These are phyloP conservation scores for Oryza punctata DNA, from an alignment of 176 grass and related monocot genomes.

Conservation along the genomic window DNA sequence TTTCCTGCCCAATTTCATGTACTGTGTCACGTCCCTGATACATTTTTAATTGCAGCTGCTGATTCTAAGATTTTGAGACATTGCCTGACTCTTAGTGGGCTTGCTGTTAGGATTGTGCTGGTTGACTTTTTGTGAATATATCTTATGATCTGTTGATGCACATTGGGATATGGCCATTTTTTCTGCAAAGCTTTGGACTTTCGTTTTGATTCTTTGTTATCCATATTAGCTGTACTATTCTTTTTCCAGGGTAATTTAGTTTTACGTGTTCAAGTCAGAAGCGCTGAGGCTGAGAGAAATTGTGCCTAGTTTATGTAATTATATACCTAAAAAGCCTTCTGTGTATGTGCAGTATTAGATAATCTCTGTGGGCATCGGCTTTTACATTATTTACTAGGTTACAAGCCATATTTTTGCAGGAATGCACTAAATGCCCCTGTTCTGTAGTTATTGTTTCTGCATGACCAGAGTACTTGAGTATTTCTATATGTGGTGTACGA, in stretches of 20 bases:
- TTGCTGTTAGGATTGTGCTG: constrained; percentile 19
- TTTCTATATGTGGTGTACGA: constrained; percentile 15
- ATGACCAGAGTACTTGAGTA: constrained; percentile 7
- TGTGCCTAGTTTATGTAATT: background rate
- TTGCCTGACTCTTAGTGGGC: background rate
- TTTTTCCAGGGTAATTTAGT: background rate
- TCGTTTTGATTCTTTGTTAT: background rate
- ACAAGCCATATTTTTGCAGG: constrained; percentile 20
- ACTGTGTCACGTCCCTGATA: background rate
- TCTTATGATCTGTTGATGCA: background rate
- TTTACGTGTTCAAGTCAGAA: constrained; percentile 9
- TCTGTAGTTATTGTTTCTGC: constrained; percentile 10
- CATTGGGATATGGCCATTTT: constrained; percentile 11
- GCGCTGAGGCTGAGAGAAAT: constrained; percentile 2
- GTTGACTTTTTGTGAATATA: constrained; percentile 16
- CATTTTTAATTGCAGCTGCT: background rate
- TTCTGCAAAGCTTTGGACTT: background rate
- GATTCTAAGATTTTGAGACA: constrained; percentile 1
- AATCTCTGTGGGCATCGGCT: background rate
- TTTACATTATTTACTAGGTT: background rate
- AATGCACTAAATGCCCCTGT: constrained; percentile 16
- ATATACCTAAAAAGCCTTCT: background rate
- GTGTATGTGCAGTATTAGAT: background rate
- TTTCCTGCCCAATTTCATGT: background rate
- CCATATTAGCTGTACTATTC: background rate